Evolutionary conservation across 148 eudicot species (phyloP).

Genomic region (Dysphania ambrosioides): DNA sequence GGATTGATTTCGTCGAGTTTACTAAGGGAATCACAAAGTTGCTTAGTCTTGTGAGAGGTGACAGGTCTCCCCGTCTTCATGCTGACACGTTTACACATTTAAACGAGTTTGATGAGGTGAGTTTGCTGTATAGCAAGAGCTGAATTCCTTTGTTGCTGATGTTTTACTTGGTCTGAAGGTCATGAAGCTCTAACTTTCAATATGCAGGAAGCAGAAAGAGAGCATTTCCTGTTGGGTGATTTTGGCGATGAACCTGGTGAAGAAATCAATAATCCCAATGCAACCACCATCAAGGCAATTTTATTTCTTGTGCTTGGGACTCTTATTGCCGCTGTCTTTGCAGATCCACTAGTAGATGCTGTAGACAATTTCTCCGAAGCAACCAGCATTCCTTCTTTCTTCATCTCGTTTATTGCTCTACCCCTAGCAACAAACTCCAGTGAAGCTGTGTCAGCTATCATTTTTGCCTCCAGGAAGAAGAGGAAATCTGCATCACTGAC

Average conservation of each 20-base stretch:
- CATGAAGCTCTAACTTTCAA: not conserved
- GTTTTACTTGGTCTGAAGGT: not conserved
- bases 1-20: conserved; percentile 49
- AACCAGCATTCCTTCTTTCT: conserved; percentile 85
- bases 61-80: too few relatives aligned
- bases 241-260: conserved; percentile 45
- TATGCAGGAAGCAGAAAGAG: conserved; percentile 58
- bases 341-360: conserved; percentile 90
- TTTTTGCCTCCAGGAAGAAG: conserved; percentile 76
- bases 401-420: conserved; percentile 78
- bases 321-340: conserved; percentile 69
- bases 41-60: conserved; percentile 41
- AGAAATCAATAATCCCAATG: conserved; percentile 48
- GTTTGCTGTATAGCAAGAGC: not conserved
- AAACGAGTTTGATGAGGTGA: conserved; percentile 47
- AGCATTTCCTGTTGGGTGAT: conserved; percentile 61
- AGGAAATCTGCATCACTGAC: conserved; percentile 79
- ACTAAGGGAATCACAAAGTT: conserved; percentile 55
- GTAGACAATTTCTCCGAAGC: conserved; percentile 78
- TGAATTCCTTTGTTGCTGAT: not conserved
- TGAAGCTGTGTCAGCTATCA: conserved; percentile 88
- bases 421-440: conserved; percentile 93
- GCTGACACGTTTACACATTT: conserved; percentile 40
- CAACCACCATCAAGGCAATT: conserved; percentile 53
- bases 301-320: conserved; percentile 60